Evolutionary conservation across 352 stramenopile genomes (phyloP), one percentile per base, ranked within the genome.

Genomic region (Phytophthora europaea): DNA sequence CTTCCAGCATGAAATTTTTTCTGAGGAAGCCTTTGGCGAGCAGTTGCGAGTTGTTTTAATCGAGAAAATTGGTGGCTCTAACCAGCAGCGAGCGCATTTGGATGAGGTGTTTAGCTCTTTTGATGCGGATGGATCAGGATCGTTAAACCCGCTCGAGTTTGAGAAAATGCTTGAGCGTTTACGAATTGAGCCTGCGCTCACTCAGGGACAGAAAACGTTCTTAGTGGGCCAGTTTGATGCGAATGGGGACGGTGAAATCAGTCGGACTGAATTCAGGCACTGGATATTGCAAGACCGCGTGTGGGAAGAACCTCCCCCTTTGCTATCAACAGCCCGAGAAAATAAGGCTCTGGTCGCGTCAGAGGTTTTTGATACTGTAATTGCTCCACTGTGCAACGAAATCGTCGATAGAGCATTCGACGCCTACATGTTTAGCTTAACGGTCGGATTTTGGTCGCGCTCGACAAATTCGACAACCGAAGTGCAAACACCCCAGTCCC

Each of bases 201-300:
- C 73, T 0, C 52, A 73, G 10, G 77, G 76, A 6, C 89, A 94
- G 55, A 77, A 81, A 18, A 28, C 70, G 1, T 86, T 76, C 45
- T 62, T 96, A 8, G 72, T 93, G 34, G 57, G 70, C 6, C 83
- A 94, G 22, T 93, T 96, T 51, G 89, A 94, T 63, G 67, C 78
- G 0, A 93, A 96, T 69, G 79, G 65, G 0, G 87, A 94, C 22
- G 86, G 82, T 1, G 83, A 91, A 65, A 82, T 96, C 23, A 92
- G 85, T 67, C 51, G 89, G 6, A 70, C 55, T 1, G 89, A 94
- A 55, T 94, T 96, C 55, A 82, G 67, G 50, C 61, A 87, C 36
- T 96, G 87, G 87, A 81, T 96, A 5, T 61, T 90, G 36, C 75
- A 81, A 54, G 77, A 92, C 22, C 87, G 87, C 13, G 68, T 93